Percentiles rank a stretch among this genome's conserved stretches.
Evolutionary conservation across 768 basidiomycete species (phyloP).

Genomic region (Fibroporia radiculosa): DNA sequence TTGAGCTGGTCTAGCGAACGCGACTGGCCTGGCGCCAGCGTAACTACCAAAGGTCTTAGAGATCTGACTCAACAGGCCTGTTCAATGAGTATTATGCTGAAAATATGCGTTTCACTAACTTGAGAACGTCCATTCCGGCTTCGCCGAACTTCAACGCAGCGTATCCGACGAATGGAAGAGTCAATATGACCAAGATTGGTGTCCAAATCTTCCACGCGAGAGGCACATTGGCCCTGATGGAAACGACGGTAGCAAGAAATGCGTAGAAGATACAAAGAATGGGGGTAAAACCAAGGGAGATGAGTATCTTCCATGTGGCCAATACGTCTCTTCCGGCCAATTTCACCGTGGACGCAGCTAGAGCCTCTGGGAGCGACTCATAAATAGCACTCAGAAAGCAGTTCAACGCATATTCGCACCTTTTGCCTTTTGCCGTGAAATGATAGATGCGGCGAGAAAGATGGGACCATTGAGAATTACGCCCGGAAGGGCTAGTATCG

Average conservation of each 20-base stretch:
- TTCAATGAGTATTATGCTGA: not conserved
- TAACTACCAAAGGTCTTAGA: slow-evolving; percentile 80
- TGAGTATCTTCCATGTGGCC: slow-evolving; percentile 95
- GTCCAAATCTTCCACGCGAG: slow-evolving; percentile 61
- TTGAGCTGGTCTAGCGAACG: slow-evolving; percentile 71
- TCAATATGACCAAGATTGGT: slow-evolving; percentile 66
- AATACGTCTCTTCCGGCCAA: slow-evolving; percentile 95
- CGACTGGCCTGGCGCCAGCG: slow-evolving; percentile 84
- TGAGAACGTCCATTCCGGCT: slow-evolving; percentile 94
- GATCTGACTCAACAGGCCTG: slow-evolving; percentile 45
- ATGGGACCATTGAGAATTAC: slow-evolving; percentile 89
- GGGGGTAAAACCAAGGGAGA: slow-evolving; percentile 86
- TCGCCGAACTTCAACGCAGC: slow-evolving; percentile 96
- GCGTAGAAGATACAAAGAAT: slow-evolving; percentile 82
- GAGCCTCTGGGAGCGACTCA: slow-evolving; percentile 56
- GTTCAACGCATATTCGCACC: slow-evolving; percentile 36
- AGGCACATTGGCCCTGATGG: slow-evolving; percentile 58
- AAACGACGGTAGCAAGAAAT: slow-evolving; percentile 64
- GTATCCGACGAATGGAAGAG: slow-evolving; percentile 83
- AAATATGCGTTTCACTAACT: slow-evolving; percentile 46
- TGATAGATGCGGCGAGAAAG: slow-evolving; percentile 82
- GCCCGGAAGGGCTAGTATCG: slow-evolving; percentile 80
- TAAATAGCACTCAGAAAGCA: not conserved
- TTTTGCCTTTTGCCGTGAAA: slow-evolving; percentile 85
- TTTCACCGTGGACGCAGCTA: slow-evolving; percentile 93